phyloP scores from a whole-genome alignment of 148 eudicot species.

The Talinum fruticosum region DNA sequence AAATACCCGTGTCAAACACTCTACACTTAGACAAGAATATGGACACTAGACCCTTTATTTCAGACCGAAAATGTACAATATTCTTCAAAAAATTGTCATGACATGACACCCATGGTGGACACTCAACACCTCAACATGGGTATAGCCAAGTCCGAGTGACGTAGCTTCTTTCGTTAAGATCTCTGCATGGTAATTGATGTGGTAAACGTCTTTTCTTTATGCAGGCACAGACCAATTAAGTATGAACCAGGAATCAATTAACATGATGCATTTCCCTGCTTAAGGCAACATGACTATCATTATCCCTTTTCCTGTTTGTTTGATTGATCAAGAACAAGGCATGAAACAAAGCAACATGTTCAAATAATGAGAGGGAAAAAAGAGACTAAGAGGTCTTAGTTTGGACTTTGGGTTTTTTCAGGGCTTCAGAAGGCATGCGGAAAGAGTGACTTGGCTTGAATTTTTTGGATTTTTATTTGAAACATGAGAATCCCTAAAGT shows the following conservation, averaged over 20 bases:
- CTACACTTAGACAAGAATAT: too few species aligned
- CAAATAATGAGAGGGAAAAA: constrained; percentile 16
- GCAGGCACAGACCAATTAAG: constrained; percentile 5
- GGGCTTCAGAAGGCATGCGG: too few species aligned
- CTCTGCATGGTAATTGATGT: too few species aligned
- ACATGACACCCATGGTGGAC: too few species aligned
- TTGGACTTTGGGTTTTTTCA: constrained; percentile 8
- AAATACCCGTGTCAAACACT: too few species aligned
- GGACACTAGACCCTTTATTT: too few species aligned
- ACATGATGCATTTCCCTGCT: constrained; percentile 19
- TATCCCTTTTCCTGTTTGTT: constrained; percentile 13
- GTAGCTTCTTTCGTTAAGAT: too few species aligned
- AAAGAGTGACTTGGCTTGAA: neutral
- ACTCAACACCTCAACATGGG: too few species aligned
- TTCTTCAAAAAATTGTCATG: too few species aligned
- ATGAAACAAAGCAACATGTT: constrained; percentile 24
- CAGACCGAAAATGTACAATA: too few species aligned
- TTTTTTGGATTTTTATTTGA: constrained; percentile 18
- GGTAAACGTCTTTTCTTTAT: neutral
- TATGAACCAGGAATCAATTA: neutral
- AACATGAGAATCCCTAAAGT: constrained; percentile 40
- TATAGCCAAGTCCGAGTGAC: too few species aligned
- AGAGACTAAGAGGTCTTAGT: constrained; percentile 11
- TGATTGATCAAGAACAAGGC: constrained; percentile 29
- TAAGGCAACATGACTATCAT: constrained; percentile 28